Evolutionary conservation across 225 moss, liverwort and hornwort species (phyloP).

Genomic region (Bryoerythrophyllum caledonicum): DNA sequence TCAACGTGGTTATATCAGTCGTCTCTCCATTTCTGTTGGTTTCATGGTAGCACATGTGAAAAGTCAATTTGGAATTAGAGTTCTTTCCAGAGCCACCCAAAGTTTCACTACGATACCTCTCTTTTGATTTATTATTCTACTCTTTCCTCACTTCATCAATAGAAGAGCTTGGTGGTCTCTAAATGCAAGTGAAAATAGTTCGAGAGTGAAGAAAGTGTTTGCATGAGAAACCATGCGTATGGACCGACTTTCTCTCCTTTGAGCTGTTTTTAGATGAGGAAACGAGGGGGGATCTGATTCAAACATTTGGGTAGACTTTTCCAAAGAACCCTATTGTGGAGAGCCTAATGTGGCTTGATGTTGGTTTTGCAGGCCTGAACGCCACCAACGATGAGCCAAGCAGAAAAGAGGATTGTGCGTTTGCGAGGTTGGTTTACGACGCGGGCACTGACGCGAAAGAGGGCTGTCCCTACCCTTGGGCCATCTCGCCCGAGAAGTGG

Average conservation of each 20-base stretch:
- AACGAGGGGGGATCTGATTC: no score
- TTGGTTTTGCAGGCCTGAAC: constrained; percentile 38
- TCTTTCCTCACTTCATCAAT: no score
- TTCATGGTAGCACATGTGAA: neutral
- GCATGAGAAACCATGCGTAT: no score
- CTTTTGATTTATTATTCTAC: no score
- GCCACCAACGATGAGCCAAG: constrained; percentile 35
- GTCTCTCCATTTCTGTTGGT: neutral
- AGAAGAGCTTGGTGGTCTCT: no score
- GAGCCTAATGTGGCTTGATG: neutral
- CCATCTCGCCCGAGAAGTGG: constrained; percentile 66
- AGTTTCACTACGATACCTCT: no score
- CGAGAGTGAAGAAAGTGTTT: no score
- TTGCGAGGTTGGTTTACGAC: constrained; percentile 57
- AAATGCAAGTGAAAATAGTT: no score
- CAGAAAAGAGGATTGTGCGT: constrained; percentile 52
- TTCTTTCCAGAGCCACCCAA: neutral
- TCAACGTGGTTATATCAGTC: constrained; percentile 1
- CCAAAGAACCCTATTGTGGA: neutral
- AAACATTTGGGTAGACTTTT: no score
- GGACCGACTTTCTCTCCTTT: no score
- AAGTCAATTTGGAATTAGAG: neutral
- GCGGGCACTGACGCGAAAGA: constrained; percentile 55
- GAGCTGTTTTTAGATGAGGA: no score
- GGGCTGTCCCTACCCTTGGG: constrained; percentile 58